A percentile compares a stretch with the other conserved stretches of the same genome.
These are phyloP conservation scores for Bondarzewia mesenterica DNA, from an alignment of 1,284 basidiomycete genomes.

Conservation along the genomic window DNA sequence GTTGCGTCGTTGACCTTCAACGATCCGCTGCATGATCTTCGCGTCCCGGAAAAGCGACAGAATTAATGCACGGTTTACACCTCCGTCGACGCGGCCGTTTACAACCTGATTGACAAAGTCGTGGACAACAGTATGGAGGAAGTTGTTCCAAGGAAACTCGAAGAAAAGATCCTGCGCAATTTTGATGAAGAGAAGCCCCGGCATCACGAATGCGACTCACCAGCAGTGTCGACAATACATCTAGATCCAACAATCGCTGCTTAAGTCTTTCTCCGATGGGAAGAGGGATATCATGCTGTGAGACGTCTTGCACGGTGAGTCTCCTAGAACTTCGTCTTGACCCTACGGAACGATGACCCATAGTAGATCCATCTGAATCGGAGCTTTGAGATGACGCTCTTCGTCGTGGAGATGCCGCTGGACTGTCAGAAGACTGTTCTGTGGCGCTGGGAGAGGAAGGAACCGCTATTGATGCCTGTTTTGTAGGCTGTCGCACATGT, in stretches of 20 bases:
- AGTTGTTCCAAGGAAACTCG: constrained; percentile 96
- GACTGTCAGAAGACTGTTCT: background rate
- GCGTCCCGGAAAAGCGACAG: constrained; percentile 78
- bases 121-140: constrained; percentile 95
- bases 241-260: constrained; percentile 61
- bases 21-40: constrained; percentile 70
- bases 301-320: constrained; percentile 26
- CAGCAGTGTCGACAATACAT: constrained; percentile 67
- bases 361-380: constrained; percentile 27
- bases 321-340: constrained; percentile 49
- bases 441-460: constrained; percentile 4
- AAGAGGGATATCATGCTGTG: constrained; percentile 19
- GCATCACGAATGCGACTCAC: constrained; percentile 35
- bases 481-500: constrained; percentile 16
- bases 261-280: constrained; percentile 77
- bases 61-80: constrained; percentile 75
- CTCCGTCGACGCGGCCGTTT: constrained; percentile 73
- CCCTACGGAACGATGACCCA: constrained; percentile 29
- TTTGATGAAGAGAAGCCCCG: constrained; percentile 2
- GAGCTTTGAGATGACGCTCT: constrained; percentile 20
- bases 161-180: constrained; percentile 85
- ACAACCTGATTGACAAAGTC: constrained; percentile 95
- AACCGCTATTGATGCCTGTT: constrained; percentile 1
- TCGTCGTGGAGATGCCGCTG: constrained; percentile 1
- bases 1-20: constrained; percentile 77